Base-by-base conservation (phyloP, 208 protist species). In the Leishmania braziliensis region DNA sequence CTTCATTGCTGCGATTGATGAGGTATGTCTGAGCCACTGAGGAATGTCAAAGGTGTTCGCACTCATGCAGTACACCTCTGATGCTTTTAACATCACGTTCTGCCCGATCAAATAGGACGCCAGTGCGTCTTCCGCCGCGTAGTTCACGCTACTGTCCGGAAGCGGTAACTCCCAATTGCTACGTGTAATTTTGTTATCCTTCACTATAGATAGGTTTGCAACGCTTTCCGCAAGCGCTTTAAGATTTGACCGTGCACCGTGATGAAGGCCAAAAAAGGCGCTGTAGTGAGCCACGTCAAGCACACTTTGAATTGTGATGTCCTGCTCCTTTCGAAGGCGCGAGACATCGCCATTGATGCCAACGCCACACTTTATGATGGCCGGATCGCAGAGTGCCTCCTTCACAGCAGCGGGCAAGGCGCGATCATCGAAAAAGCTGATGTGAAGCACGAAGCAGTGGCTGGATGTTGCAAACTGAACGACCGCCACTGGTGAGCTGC, bases 131-230 rank as follows among this genome's bases (percentile, higher is more conserved):
- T 94, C 90, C 3, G 87, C 90, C 2, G 84, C 83, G 75, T 94
- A 94, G 50, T 80, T 68, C n/a, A 87, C 43, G 69, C 89, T 81
- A 9, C 4, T 43, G 6, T 74, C 20, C 33, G 43, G 53, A 26
- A 94, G 87, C 14, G 62, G 77, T n/a, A 86, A 78, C 77, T 94
- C 90, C 90, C 90, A 94, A 75, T 94, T 91, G 83, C 86, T 92
- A 18, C 85, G 70, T 16, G 87, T 88, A 12, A 92, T 81, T 2
- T 48, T 74, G 10, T 86, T 78, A 73, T 82, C 48, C 81, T 91
- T 91, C 62, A 86, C 79, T 51, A 92, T 92, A 10, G 53, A 18
- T 43, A 90, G 23, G 20, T 71, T 65, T 0, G 63, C 79, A 3
- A 92, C 72, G 20, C 63, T 82, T 23, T 80, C 23, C 0, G 84